Conservation (phyloP, 139 green algal genomes). For the Limnomonas spitsbergensis region DNA sequence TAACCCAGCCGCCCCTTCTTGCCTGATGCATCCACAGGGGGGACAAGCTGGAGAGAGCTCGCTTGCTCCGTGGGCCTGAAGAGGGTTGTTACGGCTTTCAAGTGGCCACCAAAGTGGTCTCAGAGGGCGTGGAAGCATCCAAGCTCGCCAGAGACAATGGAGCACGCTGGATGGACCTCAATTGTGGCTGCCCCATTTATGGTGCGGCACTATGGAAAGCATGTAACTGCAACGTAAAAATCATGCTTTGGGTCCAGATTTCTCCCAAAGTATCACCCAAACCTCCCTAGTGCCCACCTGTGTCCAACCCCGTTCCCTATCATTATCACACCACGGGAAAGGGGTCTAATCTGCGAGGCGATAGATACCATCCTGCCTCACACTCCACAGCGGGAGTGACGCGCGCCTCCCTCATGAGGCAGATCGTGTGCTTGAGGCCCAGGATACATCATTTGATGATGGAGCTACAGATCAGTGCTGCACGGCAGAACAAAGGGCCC, state of each 20-base stretch:
- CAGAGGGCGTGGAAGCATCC: slow-evolving; percentile 60
- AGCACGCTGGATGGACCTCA: slow-evolving; percentile 77
- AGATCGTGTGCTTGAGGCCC: too few species aligned
- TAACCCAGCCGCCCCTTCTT: not conserved
- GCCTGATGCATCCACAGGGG: slow-evolving; percentile 19
- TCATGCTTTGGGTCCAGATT: not conserved
- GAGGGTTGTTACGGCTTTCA: slow-evolving; percentile 61
- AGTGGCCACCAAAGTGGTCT: slow-evolving; percentile 77
- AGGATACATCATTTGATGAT: too few species aligned
- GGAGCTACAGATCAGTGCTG: too few species aligned
- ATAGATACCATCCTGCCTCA: too few species aligned
- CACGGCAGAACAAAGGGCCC: too few species aligned
- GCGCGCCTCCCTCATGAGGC: too few species aligned
- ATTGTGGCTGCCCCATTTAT: slow-evolving; percentile 69
- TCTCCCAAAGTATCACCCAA: too few species aligned
- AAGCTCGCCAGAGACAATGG: slow-evolving; percentile 54
- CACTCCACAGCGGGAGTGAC: too few species aligned
- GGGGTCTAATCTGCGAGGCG: too few species aligned
- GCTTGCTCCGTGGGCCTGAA: slow-evolving; percentile 42
- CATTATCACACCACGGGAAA: too few species aligned
- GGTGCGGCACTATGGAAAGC: not conserved
- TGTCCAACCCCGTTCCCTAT: too few species aligned
- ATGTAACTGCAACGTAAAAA: not conserved
- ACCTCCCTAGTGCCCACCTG: too few species aligned
- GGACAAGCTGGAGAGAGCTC: slow-evolving; percentile 49